Evolutionary conservation across 2,329 filamentous ascomycete species (phyloP).

Genomic region (Magnaporthiopsis rhizophila): DNA sequence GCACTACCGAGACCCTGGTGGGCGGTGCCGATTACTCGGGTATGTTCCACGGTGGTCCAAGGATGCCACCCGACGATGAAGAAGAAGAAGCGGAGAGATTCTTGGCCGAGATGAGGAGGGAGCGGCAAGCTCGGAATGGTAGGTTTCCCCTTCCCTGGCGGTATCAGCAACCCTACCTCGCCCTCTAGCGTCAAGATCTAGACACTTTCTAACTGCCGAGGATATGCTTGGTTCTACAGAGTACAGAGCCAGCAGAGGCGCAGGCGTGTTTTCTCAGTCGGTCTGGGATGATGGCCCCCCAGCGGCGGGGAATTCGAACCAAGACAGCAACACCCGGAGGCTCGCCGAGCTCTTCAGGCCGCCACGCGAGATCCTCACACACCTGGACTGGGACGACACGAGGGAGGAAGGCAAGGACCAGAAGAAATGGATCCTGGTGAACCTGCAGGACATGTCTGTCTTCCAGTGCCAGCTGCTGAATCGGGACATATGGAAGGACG

Average conservation of each 20-base stretch:
- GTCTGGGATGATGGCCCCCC: conserved; percentile 27
- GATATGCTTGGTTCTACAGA: neutral
- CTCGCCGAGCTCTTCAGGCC: conserved; percentile 90
- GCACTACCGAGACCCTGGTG: conserved; percentile 85
- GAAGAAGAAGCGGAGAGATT: conserved; percentile 53
- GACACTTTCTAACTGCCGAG: neutral
- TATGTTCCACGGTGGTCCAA: conserved; percentile 30
- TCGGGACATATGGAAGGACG: conserved; percentile 91
- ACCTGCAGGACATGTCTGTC: conserved; percentile 86
- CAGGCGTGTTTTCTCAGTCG: conserved; percentile 24
- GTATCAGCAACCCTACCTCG: neutral
- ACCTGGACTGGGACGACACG: conserved; percentile 73
- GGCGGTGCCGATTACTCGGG: conserved; percentile 40
- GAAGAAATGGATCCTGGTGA: conserved; percentile 92
- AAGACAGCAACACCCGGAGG: conserved; percentile 56
- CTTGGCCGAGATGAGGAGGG: conserved; percentile 52
- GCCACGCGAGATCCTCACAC: conserved; percentile 81
- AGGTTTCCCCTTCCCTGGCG: neutral
- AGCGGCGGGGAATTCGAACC: conserved; percentile 26
- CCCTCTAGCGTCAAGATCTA: too few species aligned
- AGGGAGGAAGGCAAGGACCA: conserved; percentile 77
- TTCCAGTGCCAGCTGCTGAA: conserved; percentile 95
- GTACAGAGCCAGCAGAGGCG: conserved; percentile 9
- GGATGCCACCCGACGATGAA: conserved; percentile 41
- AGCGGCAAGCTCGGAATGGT: conserved; percentile 24